Evolutionary conservation across 495 filamentous ascomycete genomes (phyloP).

Genomic region (Xylaria castorea): DNA sequence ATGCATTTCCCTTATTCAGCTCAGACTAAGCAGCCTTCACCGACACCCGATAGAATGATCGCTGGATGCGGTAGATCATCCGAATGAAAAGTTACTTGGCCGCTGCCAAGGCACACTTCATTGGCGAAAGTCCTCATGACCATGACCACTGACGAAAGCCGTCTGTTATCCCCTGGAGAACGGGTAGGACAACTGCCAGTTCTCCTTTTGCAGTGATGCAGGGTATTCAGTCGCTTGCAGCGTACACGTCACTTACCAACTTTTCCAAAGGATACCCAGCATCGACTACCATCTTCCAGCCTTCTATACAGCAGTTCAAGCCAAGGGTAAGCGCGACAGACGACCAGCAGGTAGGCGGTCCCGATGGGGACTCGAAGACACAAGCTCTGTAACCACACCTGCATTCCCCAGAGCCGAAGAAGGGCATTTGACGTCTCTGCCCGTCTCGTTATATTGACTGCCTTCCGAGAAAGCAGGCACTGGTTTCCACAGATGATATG

Average conservation of each 20-base stretch:
- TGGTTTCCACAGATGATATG: not conserved
- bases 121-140: conserved; percentile 15
- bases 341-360: conserved; percentile 12
- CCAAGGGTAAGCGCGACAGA: conserved; percentile 24
- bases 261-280: not conserved
- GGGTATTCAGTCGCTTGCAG: conserved; percentile 16
- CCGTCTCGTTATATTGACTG: not conserved
- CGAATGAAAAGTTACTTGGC: conserved; percentile 15
- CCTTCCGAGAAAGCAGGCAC: not conserved
- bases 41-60: conserved; percentile 26
- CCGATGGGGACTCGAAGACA: conserved; percentile 14
- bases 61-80: conserved; percentile 28
- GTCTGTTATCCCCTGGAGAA: conserved; percentile 1
- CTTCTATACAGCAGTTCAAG: not conserved
- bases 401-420: conserved; percentile 4
- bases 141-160: conserved; percentile 5
- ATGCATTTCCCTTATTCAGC: conserved; percentile 26
- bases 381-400: conserved; percentile 23
- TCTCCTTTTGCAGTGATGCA: conserved; percentile 21
- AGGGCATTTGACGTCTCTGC: conserved; percentile 16
- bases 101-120: conserved; percentile 22
- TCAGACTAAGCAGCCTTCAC: conserved; percentile 24
- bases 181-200: not conserved
- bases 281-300: conserved; percentile 15
- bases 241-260: conserved; percentile 26